phyloP scores from a whole-genome alignment of 1,139 yeast species.

The Nakaseomyces nivariensis region DNA sequence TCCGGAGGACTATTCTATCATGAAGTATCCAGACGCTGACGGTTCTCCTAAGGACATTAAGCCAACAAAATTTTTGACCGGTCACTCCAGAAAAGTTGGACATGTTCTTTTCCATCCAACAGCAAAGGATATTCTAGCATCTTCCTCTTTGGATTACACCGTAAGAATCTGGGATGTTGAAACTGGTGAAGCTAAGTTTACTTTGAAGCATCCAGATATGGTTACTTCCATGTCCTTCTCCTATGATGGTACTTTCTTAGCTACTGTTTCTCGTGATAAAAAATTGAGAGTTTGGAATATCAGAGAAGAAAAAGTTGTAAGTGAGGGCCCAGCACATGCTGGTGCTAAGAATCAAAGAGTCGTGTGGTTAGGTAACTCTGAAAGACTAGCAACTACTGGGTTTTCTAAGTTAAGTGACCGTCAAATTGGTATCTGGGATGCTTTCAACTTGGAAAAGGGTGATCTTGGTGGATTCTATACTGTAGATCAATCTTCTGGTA shows the following conservation, averaged over 20 bases:
- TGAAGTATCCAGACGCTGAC: conserved; percentile 38
- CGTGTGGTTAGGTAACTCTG: conserved; percentile 80
- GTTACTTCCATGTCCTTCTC: conserved; percentile 87
- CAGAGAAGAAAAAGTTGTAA: conserved; percentile 57
- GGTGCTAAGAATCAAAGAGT: conserved; percentile 90
- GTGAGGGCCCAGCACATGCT: conserved; percentile 82
- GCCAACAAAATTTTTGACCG: conserved; percentile 61
- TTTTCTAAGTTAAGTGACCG: conserved; percentile 89
- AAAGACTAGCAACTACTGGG: conserved; percentile 89
- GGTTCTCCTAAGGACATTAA: conserved; percentile 46
- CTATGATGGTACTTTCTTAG: conserved; percentile 76
- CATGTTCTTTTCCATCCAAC: conserved; percentile 84
- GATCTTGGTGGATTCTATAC: conserved; percentile 82
- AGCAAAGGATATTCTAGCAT: conserved; percentile 76
- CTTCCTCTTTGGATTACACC: conserved; percentile 82
- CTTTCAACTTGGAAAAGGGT: conserved; percentile 60
- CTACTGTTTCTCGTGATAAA: conserved; percentile 90
- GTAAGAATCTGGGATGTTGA: conserved; percentile 86
- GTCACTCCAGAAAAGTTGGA: conserved; percentile 95
- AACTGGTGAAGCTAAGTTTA: conserved; percentile 58
- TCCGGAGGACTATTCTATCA: conserved; percentile 70
- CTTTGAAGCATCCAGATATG: conserved; percentile 78
- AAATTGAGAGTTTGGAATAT: conserved; percentile 86
- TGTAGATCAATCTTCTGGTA: conserved; percentile 87
- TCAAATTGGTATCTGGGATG: conserved; percentile 90